A percentile compares a stretch with the other conserved stretches of the same genome.
These are phyloP conservation scores for Penicillium silybi DNA, from an alignment of 495 filamentous ascomycete genomes.

Conservation along the genomic window DNA sequence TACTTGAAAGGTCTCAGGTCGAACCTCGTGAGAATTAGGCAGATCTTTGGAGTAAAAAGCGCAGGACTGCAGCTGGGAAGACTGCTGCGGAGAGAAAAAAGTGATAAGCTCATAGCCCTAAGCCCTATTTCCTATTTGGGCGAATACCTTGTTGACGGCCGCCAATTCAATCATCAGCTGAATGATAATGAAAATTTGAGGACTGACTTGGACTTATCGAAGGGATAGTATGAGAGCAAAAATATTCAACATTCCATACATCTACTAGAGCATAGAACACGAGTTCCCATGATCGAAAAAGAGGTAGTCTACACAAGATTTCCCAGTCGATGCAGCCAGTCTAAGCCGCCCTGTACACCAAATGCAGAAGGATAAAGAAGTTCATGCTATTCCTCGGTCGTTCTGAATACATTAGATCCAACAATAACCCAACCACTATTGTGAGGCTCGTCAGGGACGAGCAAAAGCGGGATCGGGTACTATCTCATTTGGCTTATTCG, in stretches of 20 bases:
- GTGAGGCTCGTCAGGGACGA: slow-evolving; percentile 13
- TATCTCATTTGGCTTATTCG: slow-evolving; percentile 27
- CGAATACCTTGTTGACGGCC: slow-evolving; percentile 4
- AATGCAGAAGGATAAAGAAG: slow-evolving; percentile 13
- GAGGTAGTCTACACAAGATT: slow-evolving; percentile 10
- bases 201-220: not conserved
- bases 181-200: not conserved
- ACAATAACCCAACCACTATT: slow-evolving; percentile 24
- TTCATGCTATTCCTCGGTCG: slow-evolving; percentile 35
- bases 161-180: too few relatives aligned
- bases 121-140: slow-evolving; percentile 41
- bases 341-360: slow-evolving; percentile 2
- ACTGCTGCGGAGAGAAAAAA: slow-evolving; percentile 23
- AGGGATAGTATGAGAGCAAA: not conserved
- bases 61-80: slow-evolving; percentile 5
- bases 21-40: not conserved
- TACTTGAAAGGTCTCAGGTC: slow-evolving; percentile 27
- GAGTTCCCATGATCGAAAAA: not conserved
- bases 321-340: not conserved
- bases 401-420: slow-evolving; percentile 42
- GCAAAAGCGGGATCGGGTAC: slow-evolving; percentile 14
- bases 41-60: slow-evolving; percentile 3
- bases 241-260: not conserved
- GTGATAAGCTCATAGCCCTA: slow-evolving; percentile 40
- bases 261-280: not conserved